Evolutionary conservation across 345 rosid genomes (phyloP), one percentile per base, ranked within the genome.

Genomic region (Carallia pectinifolia): DNA sequence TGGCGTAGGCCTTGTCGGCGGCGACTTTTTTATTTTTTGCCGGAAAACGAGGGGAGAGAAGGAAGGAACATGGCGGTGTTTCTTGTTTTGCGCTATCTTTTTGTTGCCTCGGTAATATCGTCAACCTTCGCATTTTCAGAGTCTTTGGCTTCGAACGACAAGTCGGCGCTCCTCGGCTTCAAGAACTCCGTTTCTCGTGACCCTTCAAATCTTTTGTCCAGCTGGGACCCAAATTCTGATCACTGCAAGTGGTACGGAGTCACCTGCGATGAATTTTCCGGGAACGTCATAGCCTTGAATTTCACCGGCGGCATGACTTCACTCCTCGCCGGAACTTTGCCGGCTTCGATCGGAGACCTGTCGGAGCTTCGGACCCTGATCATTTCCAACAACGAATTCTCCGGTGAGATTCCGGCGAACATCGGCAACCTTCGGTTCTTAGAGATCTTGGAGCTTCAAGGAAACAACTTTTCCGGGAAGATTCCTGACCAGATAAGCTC

Each of bases 391-490:
- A 76, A 74, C 58, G 71, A 30, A 3, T 78, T 88, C 73, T 77
- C 81, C 50, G 93, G 90, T 16, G 73, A 71, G 82, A 86, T 88
- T 69, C 86, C 93, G 7, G 76, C 33, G 3, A 67, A 52, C 61
- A 36, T 88, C 18, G 77, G 82, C 38, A 72, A 61, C 38, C 88
- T 88, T 13, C 70, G 33, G 74, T 71, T 60, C 50, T 77, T 88
- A 37, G 79, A 85, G 81, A 81, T 80, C 23, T 70, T 88, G 61
- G 83, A 85, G 69, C 83, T 88, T 64, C 90, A 83, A 65, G 84
- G 84, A 4, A 88, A 86, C 78, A 86, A 86, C 71, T 82, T 88
- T 69, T 83, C 90, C 36, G 89, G 89, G 58, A 44, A 59, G 23
- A 76, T 88, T 65, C 90, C 86, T 13, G 29, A 27, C 27, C 80